Conservation (phyloP, 495 filamentous ascomycete genomes). For the Aspergillus homomorphus region DNA sequence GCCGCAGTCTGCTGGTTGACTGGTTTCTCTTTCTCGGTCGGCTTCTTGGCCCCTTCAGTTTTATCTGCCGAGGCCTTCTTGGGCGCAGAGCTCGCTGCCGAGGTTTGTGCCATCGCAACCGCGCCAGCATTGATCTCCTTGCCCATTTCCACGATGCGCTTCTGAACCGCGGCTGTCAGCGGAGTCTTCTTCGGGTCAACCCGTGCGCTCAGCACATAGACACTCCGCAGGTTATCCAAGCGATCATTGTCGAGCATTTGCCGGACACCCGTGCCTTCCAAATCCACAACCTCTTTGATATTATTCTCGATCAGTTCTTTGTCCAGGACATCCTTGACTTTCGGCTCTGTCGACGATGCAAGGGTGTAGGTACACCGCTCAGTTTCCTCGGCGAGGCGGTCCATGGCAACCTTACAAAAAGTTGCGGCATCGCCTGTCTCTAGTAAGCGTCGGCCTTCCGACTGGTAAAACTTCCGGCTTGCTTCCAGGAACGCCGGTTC, state of each 20-base stretch:
- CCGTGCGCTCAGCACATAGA: slow-evolving; percentile 73
- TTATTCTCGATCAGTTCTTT: slow-evolving; percentile 71
- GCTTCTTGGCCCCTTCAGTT: slow-evolving; percentile 45
- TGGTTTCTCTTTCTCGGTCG: slow-evolving; percentile 42
- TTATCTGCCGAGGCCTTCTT: slow-evolving; percentile 34
- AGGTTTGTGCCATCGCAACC: slow-evolving; percentile 22
- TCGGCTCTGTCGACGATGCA: slow-evolving; percentile 62
- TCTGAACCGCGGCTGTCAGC: slow-evolving; percentile 66
- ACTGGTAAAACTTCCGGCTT: slow-evolving; percentile 70
- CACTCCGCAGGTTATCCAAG: slow-evolving; percentile 66
- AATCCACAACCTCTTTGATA: slow-evolving; percentile 74
- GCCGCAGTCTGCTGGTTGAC: slow-evolving; percentile 67
- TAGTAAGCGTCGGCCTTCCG: slow-evolving; percentile 70
- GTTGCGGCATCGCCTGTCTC: slow-evolving; percentile 74
- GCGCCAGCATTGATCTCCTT: slow-evolving; percentile 74
- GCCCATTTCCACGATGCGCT: slow-evolving; percentile 76
- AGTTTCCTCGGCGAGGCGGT: slow-evolving; percentile 73
- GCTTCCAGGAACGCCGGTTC: slow-evolving; percentile 71
- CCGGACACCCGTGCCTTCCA: slow-evolving; percentile 79
- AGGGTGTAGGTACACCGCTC: slow-evolving; percentile 79
- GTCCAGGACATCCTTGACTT: slow-evolving; percentile 77
- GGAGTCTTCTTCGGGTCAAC: slow-evolving; percentile 73
- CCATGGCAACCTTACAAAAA: slow-evolving; percentile 76
- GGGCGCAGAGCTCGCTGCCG: slow-evolving; percentile 15
- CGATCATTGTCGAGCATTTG: slow-evolving; percentile 91